Evolutionary conservation across 495 filamentous ascomycete species (phyloP).

Genomic region (Penicillium soppii): DNA sequence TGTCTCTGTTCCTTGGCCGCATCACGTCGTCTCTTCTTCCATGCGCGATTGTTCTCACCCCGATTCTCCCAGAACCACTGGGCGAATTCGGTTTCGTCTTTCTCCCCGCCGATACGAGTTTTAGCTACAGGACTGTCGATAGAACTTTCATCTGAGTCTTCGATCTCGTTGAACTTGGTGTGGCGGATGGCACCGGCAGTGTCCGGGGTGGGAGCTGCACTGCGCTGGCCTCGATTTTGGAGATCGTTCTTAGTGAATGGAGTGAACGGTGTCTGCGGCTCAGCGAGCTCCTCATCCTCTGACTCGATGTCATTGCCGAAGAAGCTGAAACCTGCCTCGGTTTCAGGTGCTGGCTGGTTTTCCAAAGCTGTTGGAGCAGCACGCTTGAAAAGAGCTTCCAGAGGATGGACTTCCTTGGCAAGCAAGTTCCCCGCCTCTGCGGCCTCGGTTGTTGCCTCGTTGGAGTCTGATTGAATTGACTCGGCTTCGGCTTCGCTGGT

Average conservation of each 20-base stretch:
- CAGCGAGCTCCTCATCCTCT: slow-evolving; percentile 40
- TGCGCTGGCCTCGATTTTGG: slow-evolving; percentile 67
- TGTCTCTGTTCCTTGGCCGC: slow-evolving; percentile 84
- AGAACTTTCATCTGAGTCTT: slow-evolving; percentile 33
- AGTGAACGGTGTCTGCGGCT: slow-evolving; percentile 78
- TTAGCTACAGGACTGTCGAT: slow-evolving; percentile 38
- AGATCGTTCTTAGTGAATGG: slow-evolving; percentile 79
- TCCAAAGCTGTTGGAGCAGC: slow-evolving; percentile 41
- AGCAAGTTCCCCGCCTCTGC: slow-evolving; percentile 16
- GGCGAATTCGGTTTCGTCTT: slow-evolving; percentile 67
- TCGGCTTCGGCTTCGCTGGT: slow-evolving; percentile 1
- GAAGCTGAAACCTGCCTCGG: slow-evolving; percentile 60
- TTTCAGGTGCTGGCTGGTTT: slow-evolving; percentile 37
- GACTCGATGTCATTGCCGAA: slow-evolving; percentile 57
- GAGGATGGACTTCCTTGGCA: slow-evolving; percentile 66
- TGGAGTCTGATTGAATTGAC: slow-evolving; percentile 5
- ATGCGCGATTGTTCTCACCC: slow-evolving; percentile 84
- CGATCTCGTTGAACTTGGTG: slow-evolving; percentile 32
- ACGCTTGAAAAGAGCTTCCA: slow-evolving; percentile 88
- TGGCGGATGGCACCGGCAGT: slow-evolving; percentile 66
- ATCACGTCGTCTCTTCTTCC: slow-evolving; percentile 82
- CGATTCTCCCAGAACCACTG: slow-evolving; percentile 93
- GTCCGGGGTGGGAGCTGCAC: slow-evolving; percentile 92
- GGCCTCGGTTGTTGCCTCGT: slow-evolving; percentile 10
- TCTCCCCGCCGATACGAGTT: slow-evolving; percentile 13